These are phyloP conservation scores for Fusarium vanettenii DNA, from an alignment of 2,329 filamentous ascomycete genomes.

Conservation along the genomic window DNA sequence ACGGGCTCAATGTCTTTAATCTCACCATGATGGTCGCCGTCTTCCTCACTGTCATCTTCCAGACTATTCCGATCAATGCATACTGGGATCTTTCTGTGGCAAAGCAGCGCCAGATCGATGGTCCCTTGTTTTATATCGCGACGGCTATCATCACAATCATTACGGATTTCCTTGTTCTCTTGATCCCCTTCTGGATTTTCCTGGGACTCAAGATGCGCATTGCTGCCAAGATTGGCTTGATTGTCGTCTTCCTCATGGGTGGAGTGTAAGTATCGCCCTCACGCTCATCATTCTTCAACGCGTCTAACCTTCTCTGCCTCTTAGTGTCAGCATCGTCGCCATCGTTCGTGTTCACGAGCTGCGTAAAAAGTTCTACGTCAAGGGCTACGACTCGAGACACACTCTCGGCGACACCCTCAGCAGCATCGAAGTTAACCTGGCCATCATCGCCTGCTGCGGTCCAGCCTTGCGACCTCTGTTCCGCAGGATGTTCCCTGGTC, in stretches of 20 bases:
- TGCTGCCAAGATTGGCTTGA: constrained; percentile 52
- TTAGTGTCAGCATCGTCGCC: constrained; percentile 48
- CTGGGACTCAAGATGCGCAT: constrained; percentile 52
- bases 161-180: constrained; percentile 54
- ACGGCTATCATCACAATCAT: constrained; percentile 53
- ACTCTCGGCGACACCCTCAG: constrained; percentile 46
- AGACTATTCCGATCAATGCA: constrained; percentile 52
- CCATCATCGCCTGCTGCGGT: constrained; percentile 52
- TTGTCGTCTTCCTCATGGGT: constrained; percentile 55
- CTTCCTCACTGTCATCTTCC: constrained; percentile 53
- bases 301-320: background rate
- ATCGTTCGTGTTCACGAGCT: constrained; percentile 46
- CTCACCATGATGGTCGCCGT: constrained; percentile 45
- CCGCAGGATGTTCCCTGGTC: constrained; percentile 35
- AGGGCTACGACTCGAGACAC: constrained; percentile 41
- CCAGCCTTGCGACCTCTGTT: constrained; percentile 41
- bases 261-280: constrained; percentile 46
- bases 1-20: constrained; percentile 50
- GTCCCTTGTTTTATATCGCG: constrained; percentile 50
- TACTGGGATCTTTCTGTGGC: constrained; percentile 45
- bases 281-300: background rate
- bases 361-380: constrained; percentile 27
- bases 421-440: constrained; percentile 51
- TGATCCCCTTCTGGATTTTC: constrained; percentile 56
- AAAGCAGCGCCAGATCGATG: constrained; percentile 38